Evolutionary conservation across 2,329 filamentous ascomycete genomes (phyloP).

Genomic region (Penicillium sp.): DNA sequence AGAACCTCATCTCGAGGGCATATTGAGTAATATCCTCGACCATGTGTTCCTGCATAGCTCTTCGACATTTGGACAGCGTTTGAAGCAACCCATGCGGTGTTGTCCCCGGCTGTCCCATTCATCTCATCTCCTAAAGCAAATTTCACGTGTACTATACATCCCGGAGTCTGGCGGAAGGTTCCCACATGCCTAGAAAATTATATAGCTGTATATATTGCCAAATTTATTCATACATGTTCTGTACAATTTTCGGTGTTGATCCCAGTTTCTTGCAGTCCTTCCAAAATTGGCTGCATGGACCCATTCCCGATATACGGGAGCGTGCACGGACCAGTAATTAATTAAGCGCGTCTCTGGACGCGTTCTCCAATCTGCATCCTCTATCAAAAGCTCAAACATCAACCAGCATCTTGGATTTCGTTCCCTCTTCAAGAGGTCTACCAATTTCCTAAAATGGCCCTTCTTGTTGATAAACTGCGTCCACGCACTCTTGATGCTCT

Average conservation of each 20-base stretch:
- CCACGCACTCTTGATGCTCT: slow-evolving; percentile 56
- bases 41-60: neutral
- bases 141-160: slow-evolving; percentile 23
- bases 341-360: slow-evolving; percentile 40
- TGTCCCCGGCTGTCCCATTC: neutral
- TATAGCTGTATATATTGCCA: slow-evolving; percentile 1
- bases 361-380: slow-evolving; percentile 28
- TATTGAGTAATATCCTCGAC: neutral
- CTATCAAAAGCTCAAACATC: slow-evolving; percentile 7
- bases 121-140: slow-evolving; percentile 21
- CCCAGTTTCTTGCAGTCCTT: neutral
- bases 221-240: neutral
- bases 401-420: neutral
- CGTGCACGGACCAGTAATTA: slow-evolving; percentile 41
- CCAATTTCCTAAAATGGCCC: slow-evolving; percentile 51
- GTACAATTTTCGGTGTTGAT: neutral
- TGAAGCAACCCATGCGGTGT: neutral
- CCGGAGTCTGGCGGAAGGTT: slow-evolving; percentile 1
- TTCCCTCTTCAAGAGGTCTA: neutral
- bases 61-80: neutral
- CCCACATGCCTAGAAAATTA: slow-evolving; percentile 4
- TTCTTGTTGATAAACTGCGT: slow-evolving; percentile 64
- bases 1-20: slow-evolving; percentile 1
- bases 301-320: neutral
- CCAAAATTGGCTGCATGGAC: neutral